These are phyloP conservation scores for Infundibulicybe gibba DNA, from an alignment of 768 basidiomycete species.

Conservation along the genomic window DNA sequence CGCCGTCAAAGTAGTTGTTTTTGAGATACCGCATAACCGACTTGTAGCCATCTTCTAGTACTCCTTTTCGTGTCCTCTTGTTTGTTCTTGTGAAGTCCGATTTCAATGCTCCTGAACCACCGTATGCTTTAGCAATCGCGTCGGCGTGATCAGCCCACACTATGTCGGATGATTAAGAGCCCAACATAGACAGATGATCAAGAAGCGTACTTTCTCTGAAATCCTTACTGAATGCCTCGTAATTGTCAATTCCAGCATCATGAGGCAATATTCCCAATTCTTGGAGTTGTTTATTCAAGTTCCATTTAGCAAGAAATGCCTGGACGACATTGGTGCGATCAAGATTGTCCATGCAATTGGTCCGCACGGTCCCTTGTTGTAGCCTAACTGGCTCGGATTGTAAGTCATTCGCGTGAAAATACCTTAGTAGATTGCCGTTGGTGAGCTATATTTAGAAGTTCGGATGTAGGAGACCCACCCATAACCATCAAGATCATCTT, in stretches of 20 bases:
- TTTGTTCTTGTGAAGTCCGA: slow-evolving; percentile 96
- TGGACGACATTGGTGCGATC: slow-evolving; percentile 98
- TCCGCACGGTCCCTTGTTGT: slow-evolving; percentile 81
- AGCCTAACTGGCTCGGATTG: slow-evolving; percentile 42
- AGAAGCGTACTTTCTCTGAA: slow-evolving; percentile 79
- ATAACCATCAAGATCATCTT: slow-evolving; percentile 63
- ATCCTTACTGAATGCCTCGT: slow-evolving; percentile 72
- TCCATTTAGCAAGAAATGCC: slow-evolving; percentile 85
- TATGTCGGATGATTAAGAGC: slow-evolving; percentile 23
- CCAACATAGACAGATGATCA: not conserved
- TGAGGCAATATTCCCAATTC: slow-evolving; percentile 67
- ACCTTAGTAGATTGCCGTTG: slow-evolving; percentile 44
- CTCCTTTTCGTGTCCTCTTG: slow-evolving; percentile 77
- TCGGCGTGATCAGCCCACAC: slow-evolving; percentile 99
- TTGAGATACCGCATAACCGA: slow-evolving; percentile 82
- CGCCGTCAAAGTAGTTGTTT: slow-evolving; percentile 96
- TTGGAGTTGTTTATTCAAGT: slow-evolving; percentile 73
- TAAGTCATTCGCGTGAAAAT: slow-evolving; percentile 67
- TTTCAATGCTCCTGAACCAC: slow-evolving; percentile 93
- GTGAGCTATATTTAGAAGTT: not conserved
- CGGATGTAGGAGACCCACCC: slow-evolving; percentile 46
- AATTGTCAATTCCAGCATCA: slow-evolving; percentile 76
- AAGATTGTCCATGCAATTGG: slow-evolving; percentile 97
- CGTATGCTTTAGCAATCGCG: slow-evolving; percentile 84
- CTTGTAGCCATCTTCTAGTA: slow-evolving; percentile 84